Evolutionary conservation across 768 basidiomycete species (phyloP).

Genomic region (Pisolithus tinctorius): DNA sequence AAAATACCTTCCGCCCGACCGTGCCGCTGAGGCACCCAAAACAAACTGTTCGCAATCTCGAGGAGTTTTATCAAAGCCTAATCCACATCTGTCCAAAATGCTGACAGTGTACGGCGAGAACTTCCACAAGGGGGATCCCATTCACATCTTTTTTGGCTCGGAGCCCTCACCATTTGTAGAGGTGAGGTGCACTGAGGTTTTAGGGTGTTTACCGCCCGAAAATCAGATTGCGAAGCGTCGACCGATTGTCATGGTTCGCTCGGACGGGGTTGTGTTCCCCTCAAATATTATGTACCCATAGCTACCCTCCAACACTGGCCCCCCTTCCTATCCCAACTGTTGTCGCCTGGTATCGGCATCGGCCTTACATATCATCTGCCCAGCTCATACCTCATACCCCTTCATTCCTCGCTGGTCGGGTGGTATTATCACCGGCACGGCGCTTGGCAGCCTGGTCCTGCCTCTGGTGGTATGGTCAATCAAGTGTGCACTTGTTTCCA

Average conservation of each 20-base stretch:
- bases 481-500: background rate
- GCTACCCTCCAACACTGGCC: conserved; percentile 17
- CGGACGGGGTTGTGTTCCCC: conserved; percentile 85
- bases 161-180: conserved; percentile 85
- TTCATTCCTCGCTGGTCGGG: background rate
- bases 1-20: conserved; percentile 87
- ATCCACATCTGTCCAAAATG: conserved; percentile 72
- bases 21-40: conserved; percentile 78
- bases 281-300: conserved; percentile 77
- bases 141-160: conserved; percentile 80
- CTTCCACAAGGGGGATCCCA: conserved; percentile 76
- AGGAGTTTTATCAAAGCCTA: conserved; percentile 67
- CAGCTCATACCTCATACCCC: background rate
- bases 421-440: background rate
- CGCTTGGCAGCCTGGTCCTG: background rate
- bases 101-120: conserved; percentile 86
- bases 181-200: conserved; percentile 80
- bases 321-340: conserved; percentile 14
- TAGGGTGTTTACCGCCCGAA: conserved; percentile 77
- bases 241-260: conserved; percentile 75
- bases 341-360: conserved; percentile 21
- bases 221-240: conserved; percentile 59
- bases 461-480: background rate
- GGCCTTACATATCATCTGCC: conserved; percentile 10
- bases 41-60: conserved; percentile 59